These are phyloP conservation scores for Rhytidhysteron rufulum DNA, from an alignment of 2,329 filamentous ascomycete species.

Conservation along the genomic window DNA sequence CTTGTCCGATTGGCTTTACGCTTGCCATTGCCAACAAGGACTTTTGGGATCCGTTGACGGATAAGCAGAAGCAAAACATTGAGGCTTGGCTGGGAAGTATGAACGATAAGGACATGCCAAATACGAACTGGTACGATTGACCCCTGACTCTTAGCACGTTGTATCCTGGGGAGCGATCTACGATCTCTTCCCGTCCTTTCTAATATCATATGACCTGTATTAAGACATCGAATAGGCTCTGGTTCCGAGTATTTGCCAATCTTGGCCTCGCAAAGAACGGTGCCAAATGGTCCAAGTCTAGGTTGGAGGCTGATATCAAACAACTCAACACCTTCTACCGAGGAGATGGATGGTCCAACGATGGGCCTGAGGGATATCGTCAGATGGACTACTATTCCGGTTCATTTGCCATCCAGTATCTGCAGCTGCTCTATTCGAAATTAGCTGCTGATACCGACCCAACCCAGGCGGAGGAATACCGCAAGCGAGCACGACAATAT, in stretches of 20 bases:
- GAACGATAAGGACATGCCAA: slow-evolving; percentile 68
- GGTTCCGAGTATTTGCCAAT: slow-evolving; percentile 83
- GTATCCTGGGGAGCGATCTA: background rate
- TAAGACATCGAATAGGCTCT: slow-evolving; percentile 55
- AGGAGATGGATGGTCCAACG: slow-evolving; percentile 79
- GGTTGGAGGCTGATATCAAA: slow-evolving; percentile 70
- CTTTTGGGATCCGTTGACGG: slow-evolving; percentile 64
- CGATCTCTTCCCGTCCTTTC: slow-evolving; percentile 3
- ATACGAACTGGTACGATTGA: slow-evolving; percentile 61
- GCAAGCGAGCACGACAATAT: slow-evolving; percentile 60
- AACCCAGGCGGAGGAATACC: slow-evolving; percentile 64
- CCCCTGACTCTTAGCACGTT: background rate
- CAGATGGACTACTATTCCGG: slow-evolving; percentile 87
- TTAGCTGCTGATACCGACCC: slow-evolving; percentile 64
- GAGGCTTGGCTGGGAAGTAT: slow-evolving; percentile 72
- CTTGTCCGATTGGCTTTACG: slow-evolving; percentile 73
- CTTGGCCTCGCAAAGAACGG: slow-evolving; percentile 72
- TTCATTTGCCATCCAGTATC: slow-evolving; percentile 76
- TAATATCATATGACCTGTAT: background rate
- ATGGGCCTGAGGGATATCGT: slow-evolving; percentile 72
- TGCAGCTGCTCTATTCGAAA: slow-evolving; percentile 74
- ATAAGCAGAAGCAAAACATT: slow-evolving; percentile 61
- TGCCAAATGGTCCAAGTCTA: slow-evolving; percentile 64
- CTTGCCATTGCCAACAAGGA: slow-evolving; percentile 62
- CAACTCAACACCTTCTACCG: slow-evolving; percentile 78